Base-by-base conservation (phyloP, 2,329 filamentous ascomycete species). In the Verruconis gallopava region DNA sequence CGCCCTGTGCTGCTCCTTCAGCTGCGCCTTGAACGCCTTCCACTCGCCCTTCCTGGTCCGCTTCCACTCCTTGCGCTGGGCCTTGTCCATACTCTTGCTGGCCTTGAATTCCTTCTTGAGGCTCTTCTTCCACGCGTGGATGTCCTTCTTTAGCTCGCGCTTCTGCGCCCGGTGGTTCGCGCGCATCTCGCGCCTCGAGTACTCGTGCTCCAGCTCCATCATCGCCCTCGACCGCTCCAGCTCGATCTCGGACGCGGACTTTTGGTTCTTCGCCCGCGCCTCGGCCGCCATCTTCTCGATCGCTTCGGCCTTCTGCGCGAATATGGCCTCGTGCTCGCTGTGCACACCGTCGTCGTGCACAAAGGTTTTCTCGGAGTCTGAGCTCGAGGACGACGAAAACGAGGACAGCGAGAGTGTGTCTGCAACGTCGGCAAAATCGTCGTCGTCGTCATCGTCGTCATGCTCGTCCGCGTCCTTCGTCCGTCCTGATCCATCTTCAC, bases 251-350 rank as follows among this genome's bases (percentile, higher is more conserved):
- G 15, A 5, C 6, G 15, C 13, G n/a, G 39, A 19, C n/a, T 41
- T 41, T 19, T 12, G 3, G 25, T 35, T n/a, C 14, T 21, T 33
- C 14, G 30, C 6, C 6, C 30, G 30, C 14, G 39, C 39, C 2
- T 17, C 20, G 17, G 39, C 19, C 14, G 39, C 39, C 39, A 41
- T 41, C 17, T 19, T 19, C 21, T 41, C 39, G 3, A 41, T 41
- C 9, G 15, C 17, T 5, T 14, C 28, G 28, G 21, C 30, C 13
- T 41, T 41, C 9, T 33, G 14, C 28, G 17, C 14, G 30, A 36
- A 41, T n/a, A 41, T 22, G 12, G 13, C 5, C 17, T 35, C 28
- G 5, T 35, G 6, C n/a, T 30, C 25, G n/a, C 9, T n/a, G n/a
- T 30, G 25, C 9, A 9, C n/a, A n/a, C 6, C n/a, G 25, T 30